These are phyloP conservation scores for Citrus unshiu DNA, from an alignment of 345 rosid genomes.

Conservation along the genomic window DNA sequence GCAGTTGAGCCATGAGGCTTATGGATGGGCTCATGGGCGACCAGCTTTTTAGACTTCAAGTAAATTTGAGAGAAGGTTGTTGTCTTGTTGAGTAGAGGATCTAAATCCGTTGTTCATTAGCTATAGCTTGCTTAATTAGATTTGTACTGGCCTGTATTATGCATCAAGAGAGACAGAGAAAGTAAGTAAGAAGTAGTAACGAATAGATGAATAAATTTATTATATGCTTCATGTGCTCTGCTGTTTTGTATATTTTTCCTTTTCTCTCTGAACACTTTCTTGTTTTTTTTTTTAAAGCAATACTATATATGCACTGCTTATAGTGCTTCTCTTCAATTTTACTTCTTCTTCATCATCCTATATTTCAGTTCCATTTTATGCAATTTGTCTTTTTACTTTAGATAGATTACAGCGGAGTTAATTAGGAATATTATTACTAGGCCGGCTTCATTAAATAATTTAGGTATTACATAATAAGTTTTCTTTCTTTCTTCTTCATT, in stretches of 20 bases:
- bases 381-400: background rate
- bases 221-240: background rate
- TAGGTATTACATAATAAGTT: background rate
- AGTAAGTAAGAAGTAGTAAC: background rate
- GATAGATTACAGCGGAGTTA: background rate
- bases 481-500: background rate
- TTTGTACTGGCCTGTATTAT: background rate
- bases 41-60: slow-evolving; percentile 25
- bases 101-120: too few species aligned
- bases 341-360: background rate
- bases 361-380: background rate
- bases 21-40: slow-evolving; percentile 52
- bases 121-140: background rate
- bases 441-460: background rate
- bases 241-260: background rate
- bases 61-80: too few species aligned
- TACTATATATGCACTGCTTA: background rate
- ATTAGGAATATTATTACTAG: background rate
- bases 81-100: too few species aligned
- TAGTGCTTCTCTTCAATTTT: background rate
- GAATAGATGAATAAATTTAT: slow-evolving; percentile 3
- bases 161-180: background rate
- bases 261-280: background rate
- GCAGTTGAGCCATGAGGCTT: slow-evolving; percentile 48
- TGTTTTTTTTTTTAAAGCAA: too few species aligned